These are phyloP conservation scores for Ogataea wickerhamii DNA, from an alignment of 805 yeast species.

Conservation along the genomic window DNA sequence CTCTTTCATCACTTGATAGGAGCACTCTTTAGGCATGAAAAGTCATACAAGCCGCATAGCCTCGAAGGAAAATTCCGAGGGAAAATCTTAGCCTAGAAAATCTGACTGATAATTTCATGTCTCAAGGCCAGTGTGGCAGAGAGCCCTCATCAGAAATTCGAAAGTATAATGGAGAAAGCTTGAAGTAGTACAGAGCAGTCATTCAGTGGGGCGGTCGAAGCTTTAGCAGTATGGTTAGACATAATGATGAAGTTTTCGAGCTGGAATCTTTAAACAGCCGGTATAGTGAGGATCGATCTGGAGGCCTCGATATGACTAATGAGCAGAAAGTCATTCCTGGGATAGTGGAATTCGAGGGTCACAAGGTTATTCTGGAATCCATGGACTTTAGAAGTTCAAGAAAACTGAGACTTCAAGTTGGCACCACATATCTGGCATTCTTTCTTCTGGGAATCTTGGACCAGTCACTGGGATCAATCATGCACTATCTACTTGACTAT, in stretches of 20 bases:
- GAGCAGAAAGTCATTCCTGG: conserved; percentile 5
- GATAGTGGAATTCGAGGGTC: conserved; percentile 19
- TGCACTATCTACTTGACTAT: conserved; percentile 47
- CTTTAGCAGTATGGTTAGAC: neutral
- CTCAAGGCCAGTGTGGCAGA: neutral
- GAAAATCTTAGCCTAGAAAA: neutral
- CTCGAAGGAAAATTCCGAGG: neutral
- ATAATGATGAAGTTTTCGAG: conserved; percentile 5
- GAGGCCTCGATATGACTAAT: conserved; percentile 2
- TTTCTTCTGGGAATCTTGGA: conserved; percentile 54
- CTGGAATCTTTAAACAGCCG: conserved; percentile 5
- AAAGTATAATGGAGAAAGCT: too few species aligned
- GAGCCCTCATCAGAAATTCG: too few species aligned
- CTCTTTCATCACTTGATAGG: too few species aligned
- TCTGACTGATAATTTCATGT: too few species aligned
- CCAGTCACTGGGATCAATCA: conserved; percentile 56
- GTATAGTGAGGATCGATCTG: conserved; percentile 8
- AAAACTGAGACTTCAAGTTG: conserved; percentile 42
- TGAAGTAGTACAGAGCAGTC: too few species aligned
- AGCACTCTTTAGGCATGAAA: too few species aligned
- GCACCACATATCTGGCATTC: conserved; percentile 38
- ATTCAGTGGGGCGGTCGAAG: too few species aligned
- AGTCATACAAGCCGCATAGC: neutral
- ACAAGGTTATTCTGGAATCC: conserved; percentile 34
- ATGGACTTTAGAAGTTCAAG: conserved; percentile 37